phyloP scores from a whole-genome alignment of 495 filamentous ascomycete genomes.

The Glutinoglossum americanum region DNA sequence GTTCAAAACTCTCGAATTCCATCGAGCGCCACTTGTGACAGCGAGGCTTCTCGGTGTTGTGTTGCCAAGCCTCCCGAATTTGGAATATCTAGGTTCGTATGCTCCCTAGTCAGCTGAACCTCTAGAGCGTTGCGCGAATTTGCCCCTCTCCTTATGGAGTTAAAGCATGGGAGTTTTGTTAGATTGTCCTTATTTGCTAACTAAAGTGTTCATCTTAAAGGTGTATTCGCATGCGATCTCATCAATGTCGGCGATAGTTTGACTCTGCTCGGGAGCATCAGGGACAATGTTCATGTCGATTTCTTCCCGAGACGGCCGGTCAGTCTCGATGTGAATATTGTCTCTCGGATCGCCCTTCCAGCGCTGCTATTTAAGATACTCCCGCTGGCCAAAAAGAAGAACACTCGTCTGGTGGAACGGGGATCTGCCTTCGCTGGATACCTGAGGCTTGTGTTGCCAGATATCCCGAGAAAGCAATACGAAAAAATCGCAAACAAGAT shows the following conservation, averaged over 20 bases:
- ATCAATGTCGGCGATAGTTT: background rate
- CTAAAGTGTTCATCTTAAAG: background rate
- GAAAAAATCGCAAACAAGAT: background rate
- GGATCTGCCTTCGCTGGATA: background rate
- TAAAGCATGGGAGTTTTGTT: background rate
- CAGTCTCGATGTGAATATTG: background rate
- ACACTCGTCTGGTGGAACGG: background rate
- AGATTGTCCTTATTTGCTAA: background rate
- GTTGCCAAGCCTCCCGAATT: background rate
- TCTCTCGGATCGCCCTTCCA: background rate
- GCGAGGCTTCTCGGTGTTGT: background rate
- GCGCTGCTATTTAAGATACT: background rate
- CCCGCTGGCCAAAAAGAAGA: background rate
- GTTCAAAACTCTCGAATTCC: background rate
- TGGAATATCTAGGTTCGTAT: conserved; percentile 2
- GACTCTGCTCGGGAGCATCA: background rate
- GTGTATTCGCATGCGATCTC: background rate
- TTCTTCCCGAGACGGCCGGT: background rate
- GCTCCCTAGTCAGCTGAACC: background rate
- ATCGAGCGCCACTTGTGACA: background rate
- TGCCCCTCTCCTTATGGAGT: too few relatives aligned
- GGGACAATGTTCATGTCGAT: background rate
- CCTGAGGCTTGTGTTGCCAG: background rate
- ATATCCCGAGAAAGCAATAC: background rate
- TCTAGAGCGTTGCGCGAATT: background rate